Base-by-base conservation (phyloP, 768 basidiomycete species). In the Mycena galericulata region DNA sequence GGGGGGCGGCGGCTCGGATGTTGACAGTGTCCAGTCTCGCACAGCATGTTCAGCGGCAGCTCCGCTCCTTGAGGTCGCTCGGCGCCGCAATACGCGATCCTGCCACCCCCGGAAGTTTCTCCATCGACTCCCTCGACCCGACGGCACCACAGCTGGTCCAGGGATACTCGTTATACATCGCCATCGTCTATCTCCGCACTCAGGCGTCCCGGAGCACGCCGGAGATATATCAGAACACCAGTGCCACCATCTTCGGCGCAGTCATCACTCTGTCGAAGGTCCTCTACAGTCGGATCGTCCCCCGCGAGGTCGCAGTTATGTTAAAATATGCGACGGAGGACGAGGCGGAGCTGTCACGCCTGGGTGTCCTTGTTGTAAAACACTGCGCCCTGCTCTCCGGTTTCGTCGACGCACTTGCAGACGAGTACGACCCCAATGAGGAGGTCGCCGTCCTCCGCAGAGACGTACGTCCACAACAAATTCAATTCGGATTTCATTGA, bases 201-300 rank as follows among this genome's bases (percentile, higher is more conserved):
- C 67, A 68, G 26, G 67, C 67, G 0, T 34, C 50, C 10, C 61
- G 56, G 22, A 68, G 67, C 57, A 68, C 55, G 9, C 49, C 55
- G 2, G 61, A 63, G 17, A 68, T 68, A 26, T 68, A 63, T 49
- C 67, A 53, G 30, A 68, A 49, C 61, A 68, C 67, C 27, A 68
- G 67, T 43, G 41, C 26, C 2, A 68, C 67, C 10, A 68, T 68
- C 4, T 63, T 68, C 20, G 57, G 56, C 15, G 67, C 67, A 14
- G 62, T 68, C 2, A 53, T 68, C 41, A 59, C 67, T 6, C 56
- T 68, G 22, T 68, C 67, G 12, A 63, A 59, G 38, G 67, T 63
- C 9, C 56, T 68, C 9, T 68, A 63, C 50, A 63, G 56, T 43
- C 61, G 67, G 8, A 63, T 68, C 40, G 56, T 58, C 20, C 67